Percentiles rank a stretch among this genome's conserved stretches.
Conservation (phyloP, 148 eudicot species). For the Cornus florida region DNA sequence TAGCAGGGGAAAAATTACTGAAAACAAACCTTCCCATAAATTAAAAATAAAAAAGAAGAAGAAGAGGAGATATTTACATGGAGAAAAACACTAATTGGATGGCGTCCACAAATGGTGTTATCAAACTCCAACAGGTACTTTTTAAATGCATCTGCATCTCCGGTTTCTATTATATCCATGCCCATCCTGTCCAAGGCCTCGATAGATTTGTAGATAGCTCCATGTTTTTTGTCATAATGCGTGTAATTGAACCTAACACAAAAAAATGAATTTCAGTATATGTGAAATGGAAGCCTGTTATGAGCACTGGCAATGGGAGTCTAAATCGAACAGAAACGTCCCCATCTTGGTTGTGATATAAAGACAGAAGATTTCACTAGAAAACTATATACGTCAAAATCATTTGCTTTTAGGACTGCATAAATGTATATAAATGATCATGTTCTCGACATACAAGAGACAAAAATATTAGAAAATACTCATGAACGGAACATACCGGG, state of each 20-base stretch:
- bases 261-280: not conserved
- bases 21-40: not conserved
- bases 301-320: not conserved
- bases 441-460: not conserved
- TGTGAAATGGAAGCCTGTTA: not conserved
- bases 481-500: constrained; percentile 54
- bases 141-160: constrained; percentile 91
- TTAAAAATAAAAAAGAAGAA: not conserved
- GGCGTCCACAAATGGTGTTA: constrained; percentile 97
- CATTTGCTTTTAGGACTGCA: not conserved
- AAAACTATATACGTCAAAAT: not conserved
- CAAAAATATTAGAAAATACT: not conserved
- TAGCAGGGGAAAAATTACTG: not conserved
- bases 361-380: not conserved
- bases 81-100: constrained; percentile 91
- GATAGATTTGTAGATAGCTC: constrained; percentile 83
- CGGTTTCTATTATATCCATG: constrained; percentile 87
- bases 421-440: not conserved
- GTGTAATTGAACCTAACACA: constrained; percentile 76
- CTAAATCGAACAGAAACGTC: not conserved
- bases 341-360: not conserved
- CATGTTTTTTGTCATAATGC: constrained; percentile 76
- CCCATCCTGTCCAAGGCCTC: constrained; percentile 92
- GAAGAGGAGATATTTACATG: constrained; percentile 58
- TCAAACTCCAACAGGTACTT: constrained; percentile 74